phyloP scores from a whole-genome alignment of 768 basidiomycete species.

The Mycena vulgaris region DNA sequence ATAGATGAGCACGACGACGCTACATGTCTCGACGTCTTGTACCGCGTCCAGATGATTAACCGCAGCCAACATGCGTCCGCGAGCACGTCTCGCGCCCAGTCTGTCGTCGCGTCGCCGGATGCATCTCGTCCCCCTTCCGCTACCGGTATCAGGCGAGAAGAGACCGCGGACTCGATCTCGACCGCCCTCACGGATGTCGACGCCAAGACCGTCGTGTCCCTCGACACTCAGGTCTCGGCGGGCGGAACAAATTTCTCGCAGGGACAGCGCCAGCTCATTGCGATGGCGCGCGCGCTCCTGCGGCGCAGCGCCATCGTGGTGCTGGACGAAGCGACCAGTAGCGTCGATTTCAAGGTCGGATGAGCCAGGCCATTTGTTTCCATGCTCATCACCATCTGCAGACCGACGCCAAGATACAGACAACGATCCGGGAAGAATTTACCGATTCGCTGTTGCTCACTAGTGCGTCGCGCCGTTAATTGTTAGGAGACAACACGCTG shows the following conservation, averaged over 20 bases:
- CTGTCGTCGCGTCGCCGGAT: conserved; percentile 62
- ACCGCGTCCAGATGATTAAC: conserved; percentile 84
- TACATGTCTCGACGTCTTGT: conserved; percentile 85
- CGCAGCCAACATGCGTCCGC: conserved; percentile 65
- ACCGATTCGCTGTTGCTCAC: conserved; percentile 80
- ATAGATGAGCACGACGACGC: conserved; percentile 78
- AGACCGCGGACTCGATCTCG: conserved; percentile 55
- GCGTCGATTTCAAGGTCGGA: conserved; percentile 32
- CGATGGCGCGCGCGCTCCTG: conserved; percentile 87
- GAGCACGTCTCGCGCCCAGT: conserved; percentile 64
- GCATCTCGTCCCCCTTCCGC: conserved; percentile 62
- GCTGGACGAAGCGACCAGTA: conserved; percentile 83
- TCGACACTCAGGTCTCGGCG: conserved; percentile 86
- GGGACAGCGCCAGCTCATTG: conserved; percentile 92
- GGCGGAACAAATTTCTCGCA: conserved; percentile 95
- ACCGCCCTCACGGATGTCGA: conserved; percentile 71
- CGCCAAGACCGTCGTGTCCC: conserved; percentile 68
- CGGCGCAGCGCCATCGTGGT: conserved; percentile 83
- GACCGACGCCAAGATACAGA: conserved; percentile 92
- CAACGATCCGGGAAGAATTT: conserved; percentile 91
- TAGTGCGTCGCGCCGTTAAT: background rate
- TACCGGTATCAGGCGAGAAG: conserved; percentile 54
- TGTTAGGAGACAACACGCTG: conserved; percentile 40
- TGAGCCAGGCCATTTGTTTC: conserved; percentile 44
- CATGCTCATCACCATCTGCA: conserved; percentile 68